phyloP scores from a whole-genome alignment of 805 yeast genomes.

The Ogataea naganishii region DNA sequence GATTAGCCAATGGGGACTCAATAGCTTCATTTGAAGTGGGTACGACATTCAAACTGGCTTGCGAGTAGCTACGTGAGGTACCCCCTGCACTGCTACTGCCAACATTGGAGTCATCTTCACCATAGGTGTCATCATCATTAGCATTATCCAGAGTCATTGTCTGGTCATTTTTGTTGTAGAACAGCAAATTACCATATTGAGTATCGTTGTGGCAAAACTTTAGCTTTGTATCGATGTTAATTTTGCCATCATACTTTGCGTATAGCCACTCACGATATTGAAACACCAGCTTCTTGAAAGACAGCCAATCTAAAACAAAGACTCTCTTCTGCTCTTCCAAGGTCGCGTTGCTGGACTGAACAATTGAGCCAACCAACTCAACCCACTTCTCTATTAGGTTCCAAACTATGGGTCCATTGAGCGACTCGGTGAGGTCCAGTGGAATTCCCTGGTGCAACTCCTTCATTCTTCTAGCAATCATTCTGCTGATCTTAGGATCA shows the following conservation, averaged over 20 bases:
- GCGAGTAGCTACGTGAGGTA: too few relatives aligned
- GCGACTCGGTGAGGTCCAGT: slow-evolving; percentile 46
- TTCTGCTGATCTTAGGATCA: slow-evolving; percentile 64
- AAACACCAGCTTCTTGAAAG: slow-evolving; percentile 39
- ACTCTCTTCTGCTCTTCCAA: slow-evolving; percentile 28
- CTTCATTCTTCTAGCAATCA: slow-evolving; percentile 94
- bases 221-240: slow-evolving; percentile 35
- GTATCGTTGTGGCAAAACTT: slow-evolving; percentile 95
- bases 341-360: slow-evolving; percentile 27
- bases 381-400: slow-evolving; percentile 65
- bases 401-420: slow-evolving; percentile 64
- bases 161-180: slow-evolving; percentile 28
- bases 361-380: slow-evolving; percentile 31
- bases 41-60: too few relatives aligned
- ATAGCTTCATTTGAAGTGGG: too few relatives aligned
- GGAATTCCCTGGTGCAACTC: slow-evolving; percentile 81
- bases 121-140: slow-evolving; percentile 14
- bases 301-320: slow-evolving; percentile 37
- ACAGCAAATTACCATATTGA: slow-evolving; percentile 87
- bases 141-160: slow-evolving; percentile 18
- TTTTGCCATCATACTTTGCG: slow-evolving; percentile 32
- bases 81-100: too few relatives aligned
- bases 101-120: slow-evolving; percentile 9
- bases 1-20: too few relatives aligned
- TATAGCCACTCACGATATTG: slow-evolving; percentile 59